Conservation (phyloP, 2,329 filamentous ascomycete species). For the Aspergillus versicolor region DNA sequence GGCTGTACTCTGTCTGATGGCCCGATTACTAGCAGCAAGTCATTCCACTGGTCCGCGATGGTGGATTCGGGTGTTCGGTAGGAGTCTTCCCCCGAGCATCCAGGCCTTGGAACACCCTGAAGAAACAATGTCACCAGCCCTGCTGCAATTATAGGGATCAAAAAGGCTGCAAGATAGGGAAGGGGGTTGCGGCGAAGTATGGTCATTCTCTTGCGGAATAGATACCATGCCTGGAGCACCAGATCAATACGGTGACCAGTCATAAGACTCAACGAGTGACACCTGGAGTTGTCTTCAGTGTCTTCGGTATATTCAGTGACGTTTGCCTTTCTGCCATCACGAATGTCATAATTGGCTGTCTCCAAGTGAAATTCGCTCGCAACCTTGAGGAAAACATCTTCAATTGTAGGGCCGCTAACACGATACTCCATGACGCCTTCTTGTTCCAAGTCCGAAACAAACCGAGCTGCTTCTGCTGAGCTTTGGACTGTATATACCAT, state of each 20-base stretch:
- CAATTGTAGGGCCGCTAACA: constrained; percentile 84
- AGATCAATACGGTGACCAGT: constrained; percentile 71
- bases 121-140: constrained; percentile 78
- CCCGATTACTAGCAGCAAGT: constrained; percentile 38
- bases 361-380: constrained; percentile 68
- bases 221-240: constrained; percentile 66
- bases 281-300: constrained; percentile 13
- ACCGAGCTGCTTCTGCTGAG: constrained; percentile 67
- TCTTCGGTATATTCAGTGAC: constrained; percentile 12
- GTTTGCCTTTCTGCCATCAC: constrained; percentile 1
- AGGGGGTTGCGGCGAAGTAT: constrained; percentile 77
- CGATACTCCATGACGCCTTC: constrained; percentile 73
- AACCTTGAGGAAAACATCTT: constrained; percentile 85
- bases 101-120: constrained; percentile 51
- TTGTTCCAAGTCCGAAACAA: constrained; percentile 68
- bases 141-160: constrained; percentile 77
- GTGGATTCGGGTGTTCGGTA: constrained; percentile 23
- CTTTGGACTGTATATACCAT: constrained; percentile 70
- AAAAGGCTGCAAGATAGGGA: constrained; percentile 70
- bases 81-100: constrained; percentile 49
- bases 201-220: constrained; percentile 75
- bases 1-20: constrained; percentile 31
- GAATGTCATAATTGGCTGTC: constrained; percentile 10
- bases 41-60: constrained; percentile 28
- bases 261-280: constrained; percentile 49